Conservation (phyloP, 2,329 filamentous ascomycete species). For the Cladosporium sp. region DNA sequence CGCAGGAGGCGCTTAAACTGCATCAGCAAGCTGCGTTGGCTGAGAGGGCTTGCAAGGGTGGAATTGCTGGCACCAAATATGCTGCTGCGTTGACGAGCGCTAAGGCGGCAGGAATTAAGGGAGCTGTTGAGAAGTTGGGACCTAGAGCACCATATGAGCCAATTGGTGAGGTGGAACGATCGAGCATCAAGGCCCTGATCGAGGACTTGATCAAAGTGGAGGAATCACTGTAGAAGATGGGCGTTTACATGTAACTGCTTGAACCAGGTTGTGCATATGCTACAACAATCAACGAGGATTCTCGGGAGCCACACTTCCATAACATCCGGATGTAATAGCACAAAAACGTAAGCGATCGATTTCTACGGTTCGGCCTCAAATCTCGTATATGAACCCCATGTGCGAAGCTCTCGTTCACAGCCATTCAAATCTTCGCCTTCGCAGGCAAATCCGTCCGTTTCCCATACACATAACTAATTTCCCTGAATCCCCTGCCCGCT, state of each 20-base stretch:
- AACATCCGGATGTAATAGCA: too few species aligned
- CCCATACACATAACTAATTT: constrained; percentile 57
- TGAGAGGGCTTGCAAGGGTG: constrained; percentile 63
- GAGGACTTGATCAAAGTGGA: constrained; percentile 45
- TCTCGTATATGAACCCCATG: background rate
- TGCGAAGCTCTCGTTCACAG: background rate
- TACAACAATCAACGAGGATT: too few species aligned
- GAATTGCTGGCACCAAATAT: constrained; percentile 66
- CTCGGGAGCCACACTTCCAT: too few species aligned
- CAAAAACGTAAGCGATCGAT: too few species aligned
- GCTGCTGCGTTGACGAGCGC: constrained; percentile 62
- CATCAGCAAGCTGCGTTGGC: constrained; percentile 61
- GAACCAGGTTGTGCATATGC: too few species aligned
- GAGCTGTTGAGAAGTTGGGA: constrained; percentile 58
- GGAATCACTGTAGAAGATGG: constrained; percentile 31
- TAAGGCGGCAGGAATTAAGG: constrained; percentile 58
- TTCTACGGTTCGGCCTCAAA: too few species aligned
- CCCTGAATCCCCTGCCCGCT: constrained; percentile 51
- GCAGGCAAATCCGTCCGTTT: constrained; percentile 43
- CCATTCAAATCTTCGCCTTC: constrained; percentile 50
- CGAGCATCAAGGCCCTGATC: constrained; percentile 44
- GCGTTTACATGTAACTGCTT: too few species aligned
- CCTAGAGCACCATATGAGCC: constrained; percentile 64
- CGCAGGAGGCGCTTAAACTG: constrained; percentile 57
- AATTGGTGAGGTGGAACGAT: constrained; percentile 46